Evolutionary conservation across 768 basidiomycete genomes (phyloP).

Genomic region (Leccinellum albellum): DNA sequence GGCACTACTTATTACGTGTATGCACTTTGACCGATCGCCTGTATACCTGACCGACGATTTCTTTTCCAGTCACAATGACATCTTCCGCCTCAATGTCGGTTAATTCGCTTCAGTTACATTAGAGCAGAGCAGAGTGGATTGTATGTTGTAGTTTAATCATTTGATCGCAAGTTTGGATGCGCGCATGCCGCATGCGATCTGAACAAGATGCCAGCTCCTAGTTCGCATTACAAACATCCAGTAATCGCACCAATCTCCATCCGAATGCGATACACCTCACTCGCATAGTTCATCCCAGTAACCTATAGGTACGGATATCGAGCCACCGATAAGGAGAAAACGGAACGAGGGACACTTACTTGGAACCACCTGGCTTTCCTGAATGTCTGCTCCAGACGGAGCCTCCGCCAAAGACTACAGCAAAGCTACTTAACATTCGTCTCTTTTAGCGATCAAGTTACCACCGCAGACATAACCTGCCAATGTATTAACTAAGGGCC

Average conservation of each 20-base stretch:
- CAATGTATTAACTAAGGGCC: slow-evolving; percentile 25
- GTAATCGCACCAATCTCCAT: neutral
- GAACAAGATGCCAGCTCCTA: neutral
- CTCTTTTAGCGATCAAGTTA: neutral
- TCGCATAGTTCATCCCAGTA: slow-evolving; percentile 14
- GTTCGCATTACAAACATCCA: neutral
- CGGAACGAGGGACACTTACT: slow-evolving; percentile 1
- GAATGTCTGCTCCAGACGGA: slow-evolving; percentile 4
- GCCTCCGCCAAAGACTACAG: slow-evolving; percentile 21
- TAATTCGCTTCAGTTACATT: slow-evolving; percentile 6
- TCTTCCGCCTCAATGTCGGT: slow-evolving; percentile 87
- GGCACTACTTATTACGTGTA: slow-evolving; percentile 80
- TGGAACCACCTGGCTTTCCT: slow-evolving; percentile 16
- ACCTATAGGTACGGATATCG: neutral
- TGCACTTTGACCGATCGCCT: slow-evolving; percentile 28
- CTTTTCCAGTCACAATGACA: slow-evolving; percentile 67
- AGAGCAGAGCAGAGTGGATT: slow-evolving; percentile 12
- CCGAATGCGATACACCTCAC: neutral
- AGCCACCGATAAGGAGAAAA: neutral
- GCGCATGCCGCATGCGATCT: too few species aligned
- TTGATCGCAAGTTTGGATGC: neutral
- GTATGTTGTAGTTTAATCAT: slow-evolving; percentile 8
- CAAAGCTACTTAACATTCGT: slow-evolving; percentile 16
- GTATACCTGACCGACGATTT: slow-evolving; percentile 4
- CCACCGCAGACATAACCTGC: neutral